Base-by-base conservation (phyloP, 2,329 filamentous ascomycete genomes). In the Lasiodiplodia citricola region DNA sequence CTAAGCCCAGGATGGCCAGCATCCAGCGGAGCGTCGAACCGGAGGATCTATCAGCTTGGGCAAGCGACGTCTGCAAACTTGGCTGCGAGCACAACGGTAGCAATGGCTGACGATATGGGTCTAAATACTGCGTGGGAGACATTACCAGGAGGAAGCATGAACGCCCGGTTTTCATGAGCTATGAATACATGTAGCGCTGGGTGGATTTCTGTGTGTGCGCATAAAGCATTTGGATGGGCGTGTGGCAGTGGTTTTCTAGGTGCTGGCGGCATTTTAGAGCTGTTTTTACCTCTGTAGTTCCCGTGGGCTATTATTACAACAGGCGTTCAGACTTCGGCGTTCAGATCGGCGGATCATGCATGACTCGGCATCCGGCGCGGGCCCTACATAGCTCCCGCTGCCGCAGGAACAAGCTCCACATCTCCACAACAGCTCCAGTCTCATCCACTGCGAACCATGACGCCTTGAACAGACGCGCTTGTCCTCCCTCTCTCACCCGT, bases 91-190 rank as follows among this genome's bases (percentile, higher is more conserved):
- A 41, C 64, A 25, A 50, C 23, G 13, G 47, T 23, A 38, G 44
- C 60, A 4, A 21, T 65, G 44, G n/a, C 50, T 35, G 67, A 66
- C n/a, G 70, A 70, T 25, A 38, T 69, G 54, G 70, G 68, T 7
- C 41, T 66, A 18, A 62, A 50, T 2, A 68, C 63, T 6, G 71
- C 70, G 5, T 72, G 70, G 69, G 71, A 72, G 28, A 72, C 71
- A 11, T 60, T 71, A 23, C 71, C 71, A 13, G 70, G 71, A 38
- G 71, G 71, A 10, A 70, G 67, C 37, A 50, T 71, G 66, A 72
- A 72, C 47, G 67, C 68, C 31, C 38, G 71, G 31, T 72, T 72
- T 55, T 63, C 63, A 23, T 70, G 55, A 21, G 16, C 25, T 11
- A 25, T 21, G n/a, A 6, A 10, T 47, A 50, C 25, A 11, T 16